Evolutionary conservation across 2,329 filamentous ascomycete species (phyloP), one percentile per base, ranked within the genome.

Genomic region (Coniochaeta sp.): DNA sequence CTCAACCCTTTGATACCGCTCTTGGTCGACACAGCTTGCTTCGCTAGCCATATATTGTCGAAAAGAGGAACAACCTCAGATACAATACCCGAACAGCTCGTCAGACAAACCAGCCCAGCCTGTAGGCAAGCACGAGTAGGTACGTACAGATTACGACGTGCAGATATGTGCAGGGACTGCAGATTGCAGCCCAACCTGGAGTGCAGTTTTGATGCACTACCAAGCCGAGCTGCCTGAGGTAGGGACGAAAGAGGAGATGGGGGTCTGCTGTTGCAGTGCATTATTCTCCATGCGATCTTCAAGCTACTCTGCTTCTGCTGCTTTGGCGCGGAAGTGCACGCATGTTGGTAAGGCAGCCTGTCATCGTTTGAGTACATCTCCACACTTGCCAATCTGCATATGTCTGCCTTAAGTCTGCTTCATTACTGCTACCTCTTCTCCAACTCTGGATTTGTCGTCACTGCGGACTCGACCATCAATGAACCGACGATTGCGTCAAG

Each of bases 271-370:
- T 57, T 57, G 54, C 54, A 57, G 54, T 57, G 54, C 54, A 57
- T 57, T 36, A 57, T 57, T 36, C n/a, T 36, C 54, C 54, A 34
- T 57, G 54, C 54, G 54, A 57, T 57, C 28, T 57, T 47, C 43
- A 11, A 47, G 19, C 19, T 24, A 19, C 43, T 24, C 14, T 22
- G 19, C 43, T 24, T 24, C 11, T 43, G 40, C 40, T 54, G 47
- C 47, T 33, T n/a, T 14, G 47, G 50, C 28, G 6, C 17, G 11
- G 16, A n/a, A 19, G 17, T 19, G 38, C 38, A 43, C n/a, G 38
- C 43, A 47, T 26, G 43, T 47, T 47, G 43, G 43, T 47, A 47
- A 47, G 43, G 43, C 43, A 47, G 43, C 47, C 47, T 52, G 47
- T 52, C 47, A 52, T 31, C 11, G 47, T 52, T 7, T 28, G 47